Conservation (phyloP, 129 eudicot species). For the Saposhnikovia divaricata region DNA sequence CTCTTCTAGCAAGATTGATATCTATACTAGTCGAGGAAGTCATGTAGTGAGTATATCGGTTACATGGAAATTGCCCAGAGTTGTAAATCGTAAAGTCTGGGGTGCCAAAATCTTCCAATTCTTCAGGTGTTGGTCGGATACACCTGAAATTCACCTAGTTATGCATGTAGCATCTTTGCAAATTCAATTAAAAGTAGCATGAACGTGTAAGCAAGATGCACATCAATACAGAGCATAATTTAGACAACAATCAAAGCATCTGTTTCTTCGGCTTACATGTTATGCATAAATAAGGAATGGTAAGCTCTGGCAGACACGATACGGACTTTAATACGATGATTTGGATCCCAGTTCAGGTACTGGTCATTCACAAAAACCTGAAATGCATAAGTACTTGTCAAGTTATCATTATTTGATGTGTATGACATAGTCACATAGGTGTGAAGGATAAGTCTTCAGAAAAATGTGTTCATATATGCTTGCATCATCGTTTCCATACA, state of each 20-base stretch:
- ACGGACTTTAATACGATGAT: slow-evolving; percentile 85
- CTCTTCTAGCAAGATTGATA: slow-evolving; percentile 74
- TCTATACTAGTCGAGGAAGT: slow-evolving; percentile 98
- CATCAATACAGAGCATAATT: no score
- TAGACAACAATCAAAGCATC: slow-evolving; percentile 19
- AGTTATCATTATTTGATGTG: neutral
- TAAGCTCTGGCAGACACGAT: slow-evolving; percentile 97
- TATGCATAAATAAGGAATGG: slow-evolving; percentile 94
- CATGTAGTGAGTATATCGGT: slow-evolving; percentile 98
- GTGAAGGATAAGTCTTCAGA: no score
- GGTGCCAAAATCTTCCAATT: slow-evolving; percentile 94
- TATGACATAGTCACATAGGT: neutral
- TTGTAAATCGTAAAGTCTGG: slow-evolving; percentile 99
- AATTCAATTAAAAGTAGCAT: neutral
- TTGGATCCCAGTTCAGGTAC: slow-evolving; percentile 92
- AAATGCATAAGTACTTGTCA: neutral
- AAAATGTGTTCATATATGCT: neutral
- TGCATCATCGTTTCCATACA: neutral
- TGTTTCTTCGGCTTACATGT: slow-evolving; percentile 61
- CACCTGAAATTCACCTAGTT: slow-evolving; percentile 93
- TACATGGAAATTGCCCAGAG: slow-evolving; percentile 99
- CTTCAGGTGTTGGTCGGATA: slow-evolving; percentile 97
- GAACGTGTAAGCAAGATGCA: slow-evolving; percentile 21
- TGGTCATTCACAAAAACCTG: slow-evolving; percentile 95
- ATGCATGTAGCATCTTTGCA: slow-evolving; percentile 7